Base-by-base conservation (phyloP, 2,329 filamentous ascomycete genomes). In the Talaromyces marneffei region DNA sequence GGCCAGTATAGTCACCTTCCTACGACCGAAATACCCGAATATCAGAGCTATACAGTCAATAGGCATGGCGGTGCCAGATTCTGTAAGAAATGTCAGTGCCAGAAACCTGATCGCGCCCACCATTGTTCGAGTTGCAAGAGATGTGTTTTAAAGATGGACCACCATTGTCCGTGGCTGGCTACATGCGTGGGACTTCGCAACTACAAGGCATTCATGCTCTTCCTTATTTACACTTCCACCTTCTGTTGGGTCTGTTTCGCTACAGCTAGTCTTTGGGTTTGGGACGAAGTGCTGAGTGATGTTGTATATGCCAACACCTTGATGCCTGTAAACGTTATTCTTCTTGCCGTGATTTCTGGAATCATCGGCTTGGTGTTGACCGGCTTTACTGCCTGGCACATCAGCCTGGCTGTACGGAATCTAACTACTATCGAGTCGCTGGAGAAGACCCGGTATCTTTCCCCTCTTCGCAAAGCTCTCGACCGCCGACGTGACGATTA, bases 101-200 rank as follows among this genome's bases (percentile, higher is more conserved):
- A 90, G 65, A 99, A 99, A 79, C 94, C 94, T 44, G 94, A 99
- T 77, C 90, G 94, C 64, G 87, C 93, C 33, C 94, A 99, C 75
- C 94, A 99, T 79, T 99, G 94, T 82, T 96, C 91, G 10, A 95
- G 92, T 3, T 99, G 94, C 78, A 86, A 88, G 67, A 88, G 89
- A 70, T 99, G 94, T 74, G 92, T 99, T 27, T 82, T 99, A 74
- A 99, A 99, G 81, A 99, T 99, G 94, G 94, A 99, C 73, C 94
- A 99, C 75, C 94, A 99, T 78, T 99, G 94, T 74, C 94, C 94
- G 16, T 99, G 94, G 94, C 83, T 99, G 55, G 93, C 94, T 29
- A 96, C 91, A 3, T 99, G 94, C 75, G 90, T 99, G 63, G 94
- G 94, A 20, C 80, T 99, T 65, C 86, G 86, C 71, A 99, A 99